These are phyloP conservation scores for Trametes pubescens DNA, from an alignment of 1,284 basidiomycete species.

Conservation along the genomic window DNA sequence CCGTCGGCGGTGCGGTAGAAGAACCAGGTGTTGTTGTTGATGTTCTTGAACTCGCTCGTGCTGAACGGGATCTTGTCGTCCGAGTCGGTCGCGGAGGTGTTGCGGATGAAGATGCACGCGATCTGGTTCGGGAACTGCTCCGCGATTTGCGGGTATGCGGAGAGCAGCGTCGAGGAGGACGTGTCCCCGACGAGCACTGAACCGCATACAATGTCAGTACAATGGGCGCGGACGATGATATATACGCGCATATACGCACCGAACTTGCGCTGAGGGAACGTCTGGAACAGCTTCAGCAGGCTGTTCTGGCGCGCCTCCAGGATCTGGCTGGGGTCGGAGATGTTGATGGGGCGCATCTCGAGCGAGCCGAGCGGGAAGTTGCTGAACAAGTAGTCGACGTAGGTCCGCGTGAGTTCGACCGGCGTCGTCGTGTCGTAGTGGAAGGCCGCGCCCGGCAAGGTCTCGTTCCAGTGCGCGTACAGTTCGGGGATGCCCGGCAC, in stretches of 20 bases:
- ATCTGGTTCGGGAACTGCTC: conserved; percentile 42
- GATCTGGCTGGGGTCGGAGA: conserved; percentile 41
- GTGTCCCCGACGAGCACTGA: conserved; percentile 43
- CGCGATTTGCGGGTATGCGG: conserved; percentile 42
- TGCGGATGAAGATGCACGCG: conserved; percentile 44
- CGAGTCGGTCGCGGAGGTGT: conserved; percentile 43
- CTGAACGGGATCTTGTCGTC: conserved; percentile 44
- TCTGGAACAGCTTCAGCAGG: conserved; percentile 42
- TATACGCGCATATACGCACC: conserved; percentile 22
- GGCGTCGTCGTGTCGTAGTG: conserved; percentile 47
- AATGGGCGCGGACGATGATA: too few relatives aligned
- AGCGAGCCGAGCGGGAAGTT: conserved; percentile 44
- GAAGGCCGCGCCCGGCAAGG: conserved; percentile 40
- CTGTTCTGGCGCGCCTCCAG: conserved; percentile 42
- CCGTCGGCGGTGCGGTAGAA: conserved; percentile 42
- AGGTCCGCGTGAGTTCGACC: conserved; percentile 42
- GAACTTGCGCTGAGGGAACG: conserved; percentile 43
- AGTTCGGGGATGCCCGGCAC: conserved; percentile 42
- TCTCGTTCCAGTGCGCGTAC: conserved; percentile 40
- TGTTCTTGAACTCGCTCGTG: conserved; percentile 42
- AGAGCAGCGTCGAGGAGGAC: conserved; percentile 42
- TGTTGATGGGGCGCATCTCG: conserved; percentile 45
- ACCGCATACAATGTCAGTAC: neutral
- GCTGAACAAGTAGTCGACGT: conserved; percentile 42
- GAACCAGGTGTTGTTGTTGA: conserved; percentile 41